A percentile compares a stretch with the other conserved stretches of the same genome.
Evolutionary conservation across 768 basidiomycete species (phyloP).

Genomic region (Gautieria morchelliformis): DNA sequence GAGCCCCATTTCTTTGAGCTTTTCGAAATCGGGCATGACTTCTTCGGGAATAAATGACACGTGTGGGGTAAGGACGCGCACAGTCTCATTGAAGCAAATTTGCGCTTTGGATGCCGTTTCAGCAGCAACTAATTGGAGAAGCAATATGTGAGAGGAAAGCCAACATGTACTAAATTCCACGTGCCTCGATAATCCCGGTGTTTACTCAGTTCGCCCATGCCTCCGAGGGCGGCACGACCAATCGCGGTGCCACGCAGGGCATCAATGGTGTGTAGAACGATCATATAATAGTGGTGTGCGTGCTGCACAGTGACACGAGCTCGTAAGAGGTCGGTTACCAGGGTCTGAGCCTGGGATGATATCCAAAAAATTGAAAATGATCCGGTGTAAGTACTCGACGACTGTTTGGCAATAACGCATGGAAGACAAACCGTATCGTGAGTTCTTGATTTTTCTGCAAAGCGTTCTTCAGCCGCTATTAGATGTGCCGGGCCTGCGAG

Average conservation of each 20-base stretch:
- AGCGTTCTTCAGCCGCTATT: not conserved
- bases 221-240: not conserved
- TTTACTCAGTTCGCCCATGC: conserved; percentile 8
- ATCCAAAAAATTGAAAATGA: not conserved
- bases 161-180: not conserved
- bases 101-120: conserved; percentile 3
- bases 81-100: conserved; percentile 8
- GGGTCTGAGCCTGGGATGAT: not conserved
- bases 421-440: not conserved
- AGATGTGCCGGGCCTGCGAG: not conserved
- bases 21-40: conserved; percentile 4
- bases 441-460: not conserved
- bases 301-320: conserved; percentile 10
- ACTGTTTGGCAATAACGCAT: not conserved
- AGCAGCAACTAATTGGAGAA: not conserved
- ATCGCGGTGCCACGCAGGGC: not conserved
- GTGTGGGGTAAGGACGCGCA: conserved; percentile 7
- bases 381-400: not conserved
- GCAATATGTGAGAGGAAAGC: no score
- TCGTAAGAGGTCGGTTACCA: not conserved
- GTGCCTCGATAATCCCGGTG: conserved; percentile 9
- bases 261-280: conserved; percentile 1
- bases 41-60: not conserved
- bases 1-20: conserved; percentile 7
- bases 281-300: conserved; percentile 9